Evolutionary conservation across 140 eudicot genomes (phyloP), one percentile per base, ranked within the genome.

Genomic region (Erigeron philadelphicus): DNA sequence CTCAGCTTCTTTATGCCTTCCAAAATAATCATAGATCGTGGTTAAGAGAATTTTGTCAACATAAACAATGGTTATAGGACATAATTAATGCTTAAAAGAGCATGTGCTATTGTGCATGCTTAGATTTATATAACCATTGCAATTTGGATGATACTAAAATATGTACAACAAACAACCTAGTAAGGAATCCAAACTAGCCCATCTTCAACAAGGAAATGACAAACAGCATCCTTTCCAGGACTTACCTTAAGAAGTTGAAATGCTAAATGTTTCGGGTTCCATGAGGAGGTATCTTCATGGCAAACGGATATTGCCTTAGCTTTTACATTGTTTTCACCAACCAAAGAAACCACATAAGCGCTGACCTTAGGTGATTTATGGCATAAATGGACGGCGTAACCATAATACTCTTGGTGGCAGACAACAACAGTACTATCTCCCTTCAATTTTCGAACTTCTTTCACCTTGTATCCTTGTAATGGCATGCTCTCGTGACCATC

Each of bases 171-270:
- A n/a, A n/a, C 71, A 13, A 25, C 60, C 35, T 84, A 56, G 72
- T 84, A 68, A 0, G 77, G 72, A 49, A 84, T 75, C 95, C 90
- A 87, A 42, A 76, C 86, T 18, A 82, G 15, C 12, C 84, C 83
- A 73, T 87, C 86, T 74, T 80, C 81, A 0, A 84, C 88, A 11
- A 87, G 84, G 43, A 82, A 84, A 76, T 87, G 95, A 72, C 95
- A 87, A 9, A 87, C 75, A 1, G 86, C 86, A 19, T 77, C 80
- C n/a, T 59, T 73, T 62, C 88, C 95, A 0, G 86, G 90, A 72
- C 82, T 73, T 43, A 84, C 86, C 46, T 80, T 75, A 9, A 87
- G 86, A 47, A 84, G 83, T 69, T 80, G 75, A 35, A 87, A 87
- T 8, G 68, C 86, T 82, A 84, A 45, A 43, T 84, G 90, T 57